phyloP scores from a whole-genome alignment of 2,329 filamentous ascomycete species.

The Colletotrichum limetticola region DNA sequence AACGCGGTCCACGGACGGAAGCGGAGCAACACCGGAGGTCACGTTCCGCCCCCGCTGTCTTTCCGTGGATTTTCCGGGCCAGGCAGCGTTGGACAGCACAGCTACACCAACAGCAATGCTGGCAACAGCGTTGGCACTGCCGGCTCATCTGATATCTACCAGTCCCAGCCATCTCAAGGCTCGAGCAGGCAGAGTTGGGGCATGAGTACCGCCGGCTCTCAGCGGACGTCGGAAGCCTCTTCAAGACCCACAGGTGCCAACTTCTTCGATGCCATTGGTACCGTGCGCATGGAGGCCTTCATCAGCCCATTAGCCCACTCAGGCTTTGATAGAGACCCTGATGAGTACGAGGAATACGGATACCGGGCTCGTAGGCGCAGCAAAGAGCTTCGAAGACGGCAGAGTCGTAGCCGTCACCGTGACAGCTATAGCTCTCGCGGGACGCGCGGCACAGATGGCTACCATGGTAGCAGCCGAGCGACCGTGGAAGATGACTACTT shows the following conservation, averaged over 20 bases:
- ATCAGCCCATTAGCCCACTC: constrained; percentile 72
- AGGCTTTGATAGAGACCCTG: constrained; percentile 57
- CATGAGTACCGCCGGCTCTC: constrained; percentile 56
- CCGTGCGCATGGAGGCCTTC: constrained; percentile 97
- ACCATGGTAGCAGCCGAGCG: constrained; percentile 57
- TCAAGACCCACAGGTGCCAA: constrained; percentile 57
- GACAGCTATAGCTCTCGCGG: constrained; percentile 61
- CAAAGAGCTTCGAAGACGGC: constrained; percentile 63
- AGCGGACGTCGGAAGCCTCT: constrained; percentile 67
- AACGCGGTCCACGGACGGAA: constrained; percentile 77
- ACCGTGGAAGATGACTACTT: constrained; percentile 66
- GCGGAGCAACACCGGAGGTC: constrained; percentile 87
- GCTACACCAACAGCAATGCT: constrained; percentile 66
- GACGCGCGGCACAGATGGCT: constrained; percentile 59
- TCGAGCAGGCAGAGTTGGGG: constrained; percentile 53
- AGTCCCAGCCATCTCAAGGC: constrained; percentile 62
- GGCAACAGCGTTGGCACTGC: constrained; percentile 67
- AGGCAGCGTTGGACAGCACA: constrained; percentile 53
- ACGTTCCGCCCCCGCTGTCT: constrained; percentile 74
- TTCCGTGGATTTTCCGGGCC: constrained; percentile 83
- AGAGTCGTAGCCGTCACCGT: constrained; percentile 64
- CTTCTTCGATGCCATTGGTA: constrained; percentile 91
- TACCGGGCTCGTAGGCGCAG: constrained; percentile 61
- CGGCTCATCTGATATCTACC: constrained; percentile 70
- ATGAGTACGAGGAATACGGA: constrained; percentile 62